phyloP scores from a whole-genome alignment of 768 basidiomycete species.

The Rubroboletus pulcherrimus region DNA sequence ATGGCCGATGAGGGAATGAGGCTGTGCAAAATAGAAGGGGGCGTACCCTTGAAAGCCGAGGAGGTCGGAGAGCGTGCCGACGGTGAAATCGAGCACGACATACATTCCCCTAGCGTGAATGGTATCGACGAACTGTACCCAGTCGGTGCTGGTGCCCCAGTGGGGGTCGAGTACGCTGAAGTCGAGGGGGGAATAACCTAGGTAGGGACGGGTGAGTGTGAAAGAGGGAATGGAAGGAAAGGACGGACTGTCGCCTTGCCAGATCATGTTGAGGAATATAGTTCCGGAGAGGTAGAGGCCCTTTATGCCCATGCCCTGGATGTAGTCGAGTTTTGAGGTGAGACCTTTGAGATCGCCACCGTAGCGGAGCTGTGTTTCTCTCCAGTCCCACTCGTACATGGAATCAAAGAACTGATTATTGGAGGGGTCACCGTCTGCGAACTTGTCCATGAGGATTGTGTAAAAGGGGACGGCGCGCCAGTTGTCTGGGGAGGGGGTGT shows the following conservation, averaged over 20 bases:
- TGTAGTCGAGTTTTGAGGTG: slow-evolving; percentile 72
- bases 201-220: not conserved
- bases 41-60: slow-evolving; percentile 80
- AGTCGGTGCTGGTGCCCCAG: slow-evolving; percentile 82
- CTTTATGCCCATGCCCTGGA: slow-evolving; percentile 83
- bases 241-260: slow-evolving; percentile 89
- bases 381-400: slow-evolving; percentile 77
- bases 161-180: slow-evolving; percentile 90
- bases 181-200: slow-evolving; percentile 89
- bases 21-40: slow-evolving; percentile 3
- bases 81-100: slow-evolving; percentile 89
- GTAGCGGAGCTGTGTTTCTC: slow-evolving; percentile 84
- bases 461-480: slow-evolving; percentile 84
- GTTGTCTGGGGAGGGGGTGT: slow-evolving; percentile 77
- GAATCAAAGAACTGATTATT: slow-evolving; percentile 90
- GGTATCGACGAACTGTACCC: slow-evolving; percentile 69
- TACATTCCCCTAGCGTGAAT: slow-evolving; percentile 86
- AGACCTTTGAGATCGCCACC: slow-evolving; percentile 89
- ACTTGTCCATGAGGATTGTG: slow-evolving; percentile 86
- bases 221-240: not conserved
- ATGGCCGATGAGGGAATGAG: slow-evolving; percentile 11
- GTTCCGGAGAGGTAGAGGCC: slow-evolving; percentile 92
- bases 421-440: slow-evolving; percentile 86
- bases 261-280: slow-evolving; percentile 92
- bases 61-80: slow-evolving; percentile 88